These are phyloP conservation scores for Suillus hirtellus DNA, from an alignment of 768 basidiomycete species.

Conservation along the genomic window DNA sequence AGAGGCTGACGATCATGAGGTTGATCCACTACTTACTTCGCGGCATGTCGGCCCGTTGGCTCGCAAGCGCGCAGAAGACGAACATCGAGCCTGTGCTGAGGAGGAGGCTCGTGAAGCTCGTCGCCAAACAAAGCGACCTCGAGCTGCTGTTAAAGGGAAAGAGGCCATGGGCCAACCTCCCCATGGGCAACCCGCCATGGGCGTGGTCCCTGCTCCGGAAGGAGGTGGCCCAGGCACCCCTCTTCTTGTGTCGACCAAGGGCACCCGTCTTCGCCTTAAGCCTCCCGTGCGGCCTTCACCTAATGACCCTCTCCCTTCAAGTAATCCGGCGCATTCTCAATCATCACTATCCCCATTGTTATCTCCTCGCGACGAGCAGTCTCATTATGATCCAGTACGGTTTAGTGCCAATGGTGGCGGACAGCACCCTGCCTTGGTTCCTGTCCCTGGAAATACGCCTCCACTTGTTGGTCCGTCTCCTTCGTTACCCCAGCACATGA, in stretches of 20 bases:
- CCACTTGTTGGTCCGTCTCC: conserved; percentile 27
- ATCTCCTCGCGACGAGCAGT: conserved; percentile 37
- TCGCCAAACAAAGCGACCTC: conserved; percentile 34
- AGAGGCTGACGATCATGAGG: conserved; percentile 42
- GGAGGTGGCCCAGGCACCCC: conserved; percentile 22
- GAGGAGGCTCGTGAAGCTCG: conserved; percentile 48
- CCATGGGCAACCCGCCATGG: conserved; percentile 28
- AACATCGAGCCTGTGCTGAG: conserved; percentile 41
- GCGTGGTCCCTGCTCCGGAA: conserved; percentile 24
- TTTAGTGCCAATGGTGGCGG: conserved; percentile 25
- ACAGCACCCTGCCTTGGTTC: conserved; percentile 19
- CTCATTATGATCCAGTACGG: conserved; percentile 23
- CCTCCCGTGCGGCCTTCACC: conserved; percentile 38
- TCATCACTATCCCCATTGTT: conserved; percentile 36
- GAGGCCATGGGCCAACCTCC: conserved; percentile 25
- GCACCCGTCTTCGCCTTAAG: conserved; percentile 50
- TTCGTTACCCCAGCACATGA: conserved; percentile 13
- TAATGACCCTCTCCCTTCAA: conserved; percentile 19
- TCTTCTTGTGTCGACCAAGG: conserved; percentile 47
- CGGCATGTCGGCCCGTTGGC: conserved; percentile 47
- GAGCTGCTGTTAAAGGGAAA: conserved; percentile 40
- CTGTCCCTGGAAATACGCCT: conserved; percentile 20
- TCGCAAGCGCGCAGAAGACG: conserved; percentile 46
- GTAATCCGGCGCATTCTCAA: conserved; percentile 23
- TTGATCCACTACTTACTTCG: conserved; percentile 47